Evolutionary conservation across 305 asterid genomes (phyloP).

Genomic region (Ajuga reptans): DNA sequence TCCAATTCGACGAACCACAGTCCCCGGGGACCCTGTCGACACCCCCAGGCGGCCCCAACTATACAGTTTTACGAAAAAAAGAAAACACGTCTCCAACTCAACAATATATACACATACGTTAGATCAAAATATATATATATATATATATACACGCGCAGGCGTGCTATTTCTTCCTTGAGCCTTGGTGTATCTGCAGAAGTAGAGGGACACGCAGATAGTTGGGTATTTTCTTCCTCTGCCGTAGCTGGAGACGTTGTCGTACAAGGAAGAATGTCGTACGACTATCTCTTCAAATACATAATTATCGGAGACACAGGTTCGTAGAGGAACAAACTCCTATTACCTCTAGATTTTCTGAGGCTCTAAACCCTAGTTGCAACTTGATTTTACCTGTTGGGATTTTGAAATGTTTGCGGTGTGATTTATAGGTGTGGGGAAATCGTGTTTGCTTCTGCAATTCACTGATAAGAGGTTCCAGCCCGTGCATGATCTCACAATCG

Average conservation of each 20-base stretch:
- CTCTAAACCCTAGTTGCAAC: background rate
- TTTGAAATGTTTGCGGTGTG: background rate
- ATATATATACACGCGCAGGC: too few relatives aligned
- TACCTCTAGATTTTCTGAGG: background rate
- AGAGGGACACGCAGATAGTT: background rate
- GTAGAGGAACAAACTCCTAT: background rate
- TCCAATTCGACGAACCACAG: too few relatives aligned
- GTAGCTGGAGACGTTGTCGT: slow-evolving; percentile 12
- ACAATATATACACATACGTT: too few relatives aligned
- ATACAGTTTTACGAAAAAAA: too few relatives aligned
- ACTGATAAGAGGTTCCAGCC: slow-evolving; percentile 67
- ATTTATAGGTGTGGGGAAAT: slow-evolving; percentile 55
- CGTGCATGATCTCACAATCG: slow-evolving; percentile 63
- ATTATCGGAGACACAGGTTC: slow-evolving; percentile 50
- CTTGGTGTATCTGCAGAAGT: background rate
- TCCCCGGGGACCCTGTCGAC: too few relatives aligned
- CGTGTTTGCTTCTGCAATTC: slow-evolving; percentile 57
- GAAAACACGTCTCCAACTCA: too few relatives aligned
- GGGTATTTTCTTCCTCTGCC: background rate
- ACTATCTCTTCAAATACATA: slow-evolving; percentile 51
- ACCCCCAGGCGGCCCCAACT: too few relatives aligned
- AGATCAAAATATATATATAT: too few relatives aligned
- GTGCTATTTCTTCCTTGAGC: too few relatives aligned
- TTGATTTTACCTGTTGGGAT: background rate
- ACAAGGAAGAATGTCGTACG: slow-evolving; percentile 40